Conservation (phyloP, 495 filamentous ascomycete species). For the Hyaloscypha hepaticicola region DNA sequence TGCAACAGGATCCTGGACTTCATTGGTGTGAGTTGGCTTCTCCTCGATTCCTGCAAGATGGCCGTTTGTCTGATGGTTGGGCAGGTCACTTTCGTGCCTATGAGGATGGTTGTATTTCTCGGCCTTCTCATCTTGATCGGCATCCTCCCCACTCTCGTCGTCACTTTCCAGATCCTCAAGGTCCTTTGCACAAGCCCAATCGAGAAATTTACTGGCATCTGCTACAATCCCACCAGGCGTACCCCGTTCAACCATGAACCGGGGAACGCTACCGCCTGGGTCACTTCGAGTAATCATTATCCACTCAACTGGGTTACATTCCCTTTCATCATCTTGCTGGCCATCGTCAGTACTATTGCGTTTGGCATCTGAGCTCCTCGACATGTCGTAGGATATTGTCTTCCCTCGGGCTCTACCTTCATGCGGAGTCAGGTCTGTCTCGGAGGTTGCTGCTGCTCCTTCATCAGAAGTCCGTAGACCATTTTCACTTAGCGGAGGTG, state of each 20-base stretch:
- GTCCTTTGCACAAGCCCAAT: constrained; percentile 71
- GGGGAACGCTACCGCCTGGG: constrained; percentile 86
- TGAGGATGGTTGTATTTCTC: constrained; percentile 7
- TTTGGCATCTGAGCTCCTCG: constrained; percentile 38
- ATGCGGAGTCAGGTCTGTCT: not conserved
- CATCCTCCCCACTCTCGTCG: constrained; percentile 34
- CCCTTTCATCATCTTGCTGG: constrained; percentile 47
- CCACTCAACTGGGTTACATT: constrained; percentile 80
- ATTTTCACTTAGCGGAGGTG: constrained; percentile 17
- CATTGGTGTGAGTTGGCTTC: constrained; percentile 2
- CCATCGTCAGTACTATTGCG: constrained; percentile 39
- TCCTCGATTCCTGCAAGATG: constrained; percentile 36
- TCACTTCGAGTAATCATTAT: constrained; percentile 92
- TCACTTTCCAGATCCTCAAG: constrained; percentile 42
- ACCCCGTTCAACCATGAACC: constrained; percentile 92
- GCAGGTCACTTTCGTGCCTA: constrained; percentile 23
- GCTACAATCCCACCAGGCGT: constrained; percentile 80
- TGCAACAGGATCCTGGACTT: constrained; percentile 9
- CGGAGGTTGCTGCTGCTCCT: constrained; percentile 1
- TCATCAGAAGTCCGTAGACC: constrained; percentile 9
- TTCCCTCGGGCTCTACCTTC: constrained; percentile 38
- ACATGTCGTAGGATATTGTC: constrained; percentile 50
- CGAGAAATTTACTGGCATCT: constrained; percentile 82
- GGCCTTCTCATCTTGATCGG: constrained; percentile 21
- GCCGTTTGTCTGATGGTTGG: constrained; percentile 37